A percentile compares a stretch with the other conserved stretches of the same genome.
phyloP scores from a whole-genome alignment of 2,329 filamentous ascomycete genomes.

The Aspergillus caelatus region DNA sequence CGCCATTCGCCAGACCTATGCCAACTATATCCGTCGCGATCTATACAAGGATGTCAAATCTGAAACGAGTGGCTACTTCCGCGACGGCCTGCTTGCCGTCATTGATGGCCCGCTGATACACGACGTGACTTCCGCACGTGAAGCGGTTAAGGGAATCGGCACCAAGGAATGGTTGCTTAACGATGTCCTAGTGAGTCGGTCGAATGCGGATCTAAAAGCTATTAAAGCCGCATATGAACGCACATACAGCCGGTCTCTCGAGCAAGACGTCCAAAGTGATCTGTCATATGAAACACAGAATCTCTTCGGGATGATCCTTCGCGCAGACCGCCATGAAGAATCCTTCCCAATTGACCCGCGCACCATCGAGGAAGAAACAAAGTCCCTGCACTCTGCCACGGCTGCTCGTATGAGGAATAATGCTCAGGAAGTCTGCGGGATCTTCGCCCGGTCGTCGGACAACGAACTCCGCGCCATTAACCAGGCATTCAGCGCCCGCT shows the following conservation, averaged over 20 bases:
- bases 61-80: constrained; percentile 76
- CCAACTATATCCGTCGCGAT: constrained; percentile 65
- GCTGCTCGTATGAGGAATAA: constrained; percentile 63
- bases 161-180: constrained; percentile 87
- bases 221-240: constrained; percentile 80
- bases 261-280: constrained; percentile 74
- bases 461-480: constrained; percentile 82
- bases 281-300: constrained; percentile 83
- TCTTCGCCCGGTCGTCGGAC: constrained; percentile 75
- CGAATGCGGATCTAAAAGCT: constrained; percentile 82
- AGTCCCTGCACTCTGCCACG: constrained; percentile 75
- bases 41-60: constrained; percentile 75
- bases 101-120: constrained; percentile 76
- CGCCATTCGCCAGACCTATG: constrained; percentile 68
- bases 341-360: constrained; percentile 71
- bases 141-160: constrained; percentile 75
- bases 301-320: constrained; percentile 81
- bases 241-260: constrained; percentile 67
- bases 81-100: constrained; percentile 73
- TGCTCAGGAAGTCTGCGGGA: constrained; percentile 65
- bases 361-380: constrained; percentile 74
- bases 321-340: constrained; percentile 76
- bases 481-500: constrained; percentile 73
- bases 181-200: constrained; percentile 79
- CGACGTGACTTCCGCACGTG: constrained; percentile 71